Conservation (phyloP, 306 rosid genomes). For the Trichosanthes cucumerina region DNA sequence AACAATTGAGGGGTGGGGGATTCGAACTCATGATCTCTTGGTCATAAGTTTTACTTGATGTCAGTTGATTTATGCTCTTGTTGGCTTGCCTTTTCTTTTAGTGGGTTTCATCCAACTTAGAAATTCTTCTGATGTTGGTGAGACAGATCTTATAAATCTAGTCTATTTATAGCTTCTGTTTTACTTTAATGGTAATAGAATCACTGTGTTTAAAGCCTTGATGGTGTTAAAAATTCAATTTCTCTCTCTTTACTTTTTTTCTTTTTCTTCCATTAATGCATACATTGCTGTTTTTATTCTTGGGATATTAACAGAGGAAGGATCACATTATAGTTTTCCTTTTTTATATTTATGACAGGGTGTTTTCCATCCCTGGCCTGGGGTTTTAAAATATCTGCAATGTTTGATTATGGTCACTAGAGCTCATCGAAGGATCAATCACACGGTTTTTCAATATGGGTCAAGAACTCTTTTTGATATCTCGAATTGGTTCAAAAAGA, state of each 20-base stretch:
- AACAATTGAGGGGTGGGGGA: no score
- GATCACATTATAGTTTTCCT: neutral
- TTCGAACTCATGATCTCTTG: no score
- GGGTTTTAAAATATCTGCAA: slow-evolving; percentile 24
- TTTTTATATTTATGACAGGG: neutral
- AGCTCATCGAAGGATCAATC: slow-evolving; percentile 12
- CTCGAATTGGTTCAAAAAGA: slow-evolving; percentile 39
- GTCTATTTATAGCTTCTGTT: neutral
- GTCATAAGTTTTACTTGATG: no score
- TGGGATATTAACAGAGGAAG: neutral
- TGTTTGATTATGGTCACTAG: slow-evolving; percentile 25
- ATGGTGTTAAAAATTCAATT: neutral
- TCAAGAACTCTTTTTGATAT: slow-evolving; percentile 27
- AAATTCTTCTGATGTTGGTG: neutral
- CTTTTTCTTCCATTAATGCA: neutral
- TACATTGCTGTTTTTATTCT: neutral
- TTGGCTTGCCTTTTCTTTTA: neutral
- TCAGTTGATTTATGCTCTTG: no score
- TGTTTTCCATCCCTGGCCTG: slow-evolving; percentile 19
- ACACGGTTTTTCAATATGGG: slow-evolving; percentile 36
- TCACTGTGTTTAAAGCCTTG: neutral
- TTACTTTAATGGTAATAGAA: neutral
- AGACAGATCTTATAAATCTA: slow-evolving; percentile 7
- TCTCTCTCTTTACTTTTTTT: neutral
- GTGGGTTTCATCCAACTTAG: neutral